These are phyloP conservation scores for Tylopilus balloui DNA, from an alignment of 768 basidiomycete species.

Conservation along the genomic window DNA sequence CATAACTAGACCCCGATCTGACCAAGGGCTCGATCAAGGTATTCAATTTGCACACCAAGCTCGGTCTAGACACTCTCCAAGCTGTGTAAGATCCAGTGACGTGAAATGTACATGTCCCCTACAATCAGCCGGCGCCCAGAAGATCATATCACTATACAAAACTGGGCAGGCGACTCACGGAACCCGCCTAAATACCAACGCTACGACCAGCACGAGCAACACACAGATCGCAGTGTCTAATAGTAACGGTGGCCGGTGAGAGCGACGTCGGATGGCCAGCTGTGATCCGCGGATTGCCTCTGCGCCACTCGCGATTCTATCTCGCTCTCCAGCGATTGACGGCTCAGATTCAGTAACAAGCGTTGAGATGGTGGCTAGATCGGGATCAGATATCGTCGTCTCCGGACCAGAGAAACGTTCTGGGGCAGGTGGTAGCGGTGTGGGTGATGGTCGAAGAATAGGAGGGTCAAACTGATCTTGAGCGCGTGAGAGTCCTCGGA, in stretches of 20 bases:
- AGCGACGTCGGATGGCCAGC: constrained; percentile 14
- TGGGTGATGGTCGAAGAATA: constrained; percentile 12
- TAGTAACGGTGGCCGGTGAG: constrained; percentile 50
- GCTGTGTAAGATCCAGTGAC: constrained; percentile 16
- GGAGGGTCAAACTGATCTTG: constrained; percentile 16
- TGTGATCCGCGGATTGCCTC: constrained; percentile 20
- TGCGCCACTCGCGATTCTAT: constrained; percentile 5
- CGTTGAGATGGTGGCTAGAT: constrained; percentile 14
- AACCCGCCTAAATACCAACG: constrained; percentile 60
- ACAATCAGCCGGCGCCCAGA: constrained; percentile 9
- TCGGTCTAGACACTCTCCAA: constrained; percentile 20
- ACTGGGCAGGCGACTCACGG: constrained; percentile 31
- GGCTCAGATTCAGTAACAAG: constrained; percentile 9
- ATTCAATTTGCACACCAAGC: constrained; percentile 16
- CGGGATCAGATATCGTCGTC: constrained; percentile 14
- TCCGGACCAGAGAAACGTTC: constrained; percentile 17
- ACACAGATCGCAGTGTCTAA: constrained; percentile 74
- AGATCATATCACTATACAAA: constrained; percentile 12
- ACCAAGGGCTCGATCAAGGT: constrained; percentile 17
- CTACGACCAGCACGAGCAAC: constrained; percentile 62
- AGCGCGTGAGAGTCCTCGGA: constrained; percentile 24
- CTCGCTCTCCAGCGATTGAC: constrained; percentile 9
- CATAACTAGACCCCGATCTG: constrained; percentile 22
- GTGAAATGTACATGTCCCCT: constrained; percentile 16
- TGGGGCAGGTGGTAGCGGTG: constrained; percentile 14